Conservation (phyloP, 345 rosid species). For the Hibiscus tridactylites region DNA sequence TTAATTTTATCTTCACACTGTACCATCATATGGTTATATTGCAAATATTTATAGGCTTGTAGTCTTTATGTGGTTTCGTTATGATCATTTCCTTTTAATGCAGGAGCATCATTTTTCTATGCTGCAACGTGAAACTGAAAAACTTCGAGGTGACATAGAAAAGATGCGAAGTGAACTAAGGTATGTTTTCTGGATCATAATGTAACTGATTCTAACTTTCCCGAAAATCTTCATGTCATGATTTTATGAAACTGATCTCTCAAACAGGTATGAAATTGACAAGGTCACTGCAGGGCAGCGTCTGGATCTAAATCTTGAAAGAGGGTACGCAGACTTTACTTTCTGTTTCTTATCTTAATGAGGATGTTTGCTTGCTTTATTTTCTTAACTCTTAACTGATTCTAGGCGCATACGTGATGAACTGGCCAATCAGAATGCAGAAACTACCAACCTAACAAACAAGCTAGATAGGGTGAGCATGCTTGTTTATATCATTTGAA, state of each 20-base stretch:
- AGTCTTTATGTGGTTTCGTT: not conserved
- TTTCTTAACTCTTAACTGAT: not conserved
- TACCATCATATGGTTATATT: not conserved
- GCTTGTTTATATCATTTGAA: not conserved
- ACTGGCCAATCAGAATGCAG: slow-evolving; percentile 48
- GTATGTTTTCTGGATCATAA: slow-evolving; percentile 17
- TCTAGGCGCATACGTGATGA: slow-evolving; percentile 80
- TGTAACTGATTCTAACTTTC: not conserved
- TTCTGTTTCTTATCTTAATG: not conserved
- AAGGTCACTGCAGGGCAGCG: slow-evolving; percentile 82
- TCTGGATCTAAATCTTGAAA: slow-evolving; percentile 88
- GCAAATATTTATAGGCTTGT: not conserved
- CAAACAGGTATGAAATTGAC: slow-evolving; percentile 72
- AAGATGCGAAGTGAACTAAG: slow-evolving; percentile 71
- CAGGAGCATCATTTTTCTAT: slow-evolving; percentile 71
- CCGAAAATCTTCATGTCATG: not conserved
- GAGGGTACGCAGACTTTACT: slow-evolving; percentile 41
- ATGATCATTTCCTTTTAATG: not conserved
- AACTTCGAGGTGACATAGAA: slow-evolving; percentile 65
- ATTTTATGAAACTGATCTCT: not conserved
- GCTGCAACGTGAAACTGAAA: slow-evolving; percentile 82
- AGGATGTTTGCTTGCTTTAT: not conserved
- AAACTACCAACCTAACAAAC: not conserved
- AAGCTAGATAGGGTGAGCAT: not conserved
- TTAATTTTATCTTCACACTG: not conserved